These are phyloP conservation scores for Phytophthora litchii DNA, from an alignment of 352 stramenopile genomes.

Conservation along the genomic window DNA sequence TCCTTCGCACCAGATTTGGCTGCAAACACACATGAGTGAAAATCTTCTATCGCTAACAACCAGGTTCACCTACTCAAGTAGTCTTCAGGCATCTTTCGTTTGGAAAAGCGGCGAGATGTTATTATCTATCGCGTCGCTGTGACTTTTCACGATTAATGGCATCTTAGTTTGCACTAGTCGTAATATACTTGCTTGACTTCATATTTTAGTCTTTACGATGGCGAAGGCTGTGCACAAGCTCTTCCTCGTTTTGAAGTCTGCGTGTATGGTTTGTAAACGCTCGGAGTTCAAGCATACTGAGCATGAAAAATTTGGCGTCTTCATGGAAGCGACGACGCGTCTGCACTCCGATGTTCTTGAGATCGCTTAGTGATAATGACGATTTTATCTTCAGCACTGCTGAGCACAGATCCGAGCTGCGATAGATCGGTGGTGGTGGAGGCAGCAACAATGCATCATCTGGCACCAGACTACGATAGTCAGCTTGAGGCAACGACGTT, in stretches of 20 bases:
- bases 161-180: not conserved
- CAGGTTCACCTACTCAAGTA: conserved; percentile 11
- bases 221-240: conserved; percentile 16
- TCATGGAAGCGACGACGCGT: conserved; percentile 49
- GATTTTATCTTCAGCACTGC: conserved; percentile 22
- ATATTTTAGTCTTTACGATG: conserved; percentile 17
- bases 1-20: conserved; percentile 33
- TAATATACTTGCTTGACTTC: conserved; percentile 18
- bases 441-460: conserved; percentile 25
- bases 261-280: conserved; percentile 20
- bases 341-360: conserved; percentile 30
- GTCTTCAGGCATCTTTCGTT: conserved; percentile 14
- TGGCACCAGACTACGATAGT: conserved; percentile 18
- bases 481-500: not conserved
- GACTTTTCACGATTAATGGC: not conserved
- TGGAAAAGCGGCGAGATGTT: no score
- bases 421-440: conserved; percentile 9
- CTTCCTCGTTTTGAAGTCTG: conserved; percentile 2
- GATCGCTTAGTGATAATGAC: conserved; percentile 26
- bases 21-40: conserved; percentile 2
- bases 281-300: conserved; percentile 45
- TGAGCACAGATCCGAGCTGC: conserved; percentile 23
- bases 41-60: not conserved
- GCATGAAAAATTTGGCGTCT: conserved; percentile 55
- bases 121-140: not conserved